Conservation (phyloP, 2,329 filamentous ascomycete genomes). For the Hypoxylon sp. region DNA sequence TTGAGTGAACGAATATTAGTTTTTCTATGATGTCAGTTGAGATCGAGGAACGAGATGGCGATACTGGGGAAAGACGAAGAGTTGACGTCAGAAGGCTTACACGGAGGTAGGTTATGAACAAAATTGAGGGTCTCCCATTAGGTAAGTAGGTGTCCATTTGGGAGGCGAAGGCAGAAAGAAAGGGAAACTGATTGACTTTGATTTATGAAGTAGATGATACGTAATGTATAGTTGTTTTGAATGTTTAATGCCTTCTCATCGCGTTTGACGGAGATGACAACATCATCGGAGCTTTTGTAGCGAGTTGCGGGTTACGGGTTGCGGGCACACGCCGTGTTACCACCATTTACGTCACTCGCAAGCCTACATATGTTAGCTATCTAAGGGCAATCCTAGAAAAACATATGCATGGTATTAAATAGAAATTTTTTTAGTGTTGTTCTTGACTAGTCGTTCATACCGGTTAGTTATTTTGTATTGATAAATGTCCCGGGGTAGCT, state of each 20-base stretch:
- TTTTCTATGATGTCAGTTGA: conserved; percentile 36
- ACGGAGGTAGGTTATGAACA: conserved; percentile 9
- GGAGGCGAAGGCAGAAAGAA: conserved; percentile 2
- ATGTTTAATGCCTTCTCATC: neutral
- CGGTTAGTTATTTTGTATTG: too few species aligned
- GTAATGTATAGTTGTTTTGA: neutral
- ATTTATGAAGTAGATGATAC: conserved; percentile 19
- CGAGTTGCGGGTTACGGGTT: conserved; percentile 8
- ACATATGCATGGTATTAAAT: too few species aligned
- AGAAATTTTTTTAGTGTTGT: too few species aligned
- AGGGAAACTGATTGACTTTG: conserved; percentile 15
- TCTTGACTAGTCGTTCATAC: too few species aligned
- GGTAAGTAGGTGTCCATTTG: neutral
- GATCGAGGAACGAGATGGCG: conserved; percentile 15
- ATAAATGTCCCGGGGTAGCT: too few species aligned
- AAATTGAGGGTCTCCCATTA: conserved; percentile 15
- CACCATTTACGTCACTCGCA: neutral
- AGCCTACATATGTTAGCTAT: neutral
- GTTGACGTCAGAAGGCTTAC: conserved; percentile 39
- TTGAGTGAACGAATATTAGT: neutral
- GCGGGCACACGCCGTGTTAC: conserved; percentile 13
- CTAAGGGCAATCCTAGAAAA: too few species aligned
- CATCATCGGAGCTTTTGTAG: conserved; percentile 42
- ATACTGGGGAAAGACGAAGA: neutral
- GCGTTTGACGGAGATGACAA: conserved; percentile 34